Evolutionary conservation across 345 rosid species (phyloP), one percentile per base, ranked within the genome.

Genomic region (Dipteronia dyeriana): DNA sequence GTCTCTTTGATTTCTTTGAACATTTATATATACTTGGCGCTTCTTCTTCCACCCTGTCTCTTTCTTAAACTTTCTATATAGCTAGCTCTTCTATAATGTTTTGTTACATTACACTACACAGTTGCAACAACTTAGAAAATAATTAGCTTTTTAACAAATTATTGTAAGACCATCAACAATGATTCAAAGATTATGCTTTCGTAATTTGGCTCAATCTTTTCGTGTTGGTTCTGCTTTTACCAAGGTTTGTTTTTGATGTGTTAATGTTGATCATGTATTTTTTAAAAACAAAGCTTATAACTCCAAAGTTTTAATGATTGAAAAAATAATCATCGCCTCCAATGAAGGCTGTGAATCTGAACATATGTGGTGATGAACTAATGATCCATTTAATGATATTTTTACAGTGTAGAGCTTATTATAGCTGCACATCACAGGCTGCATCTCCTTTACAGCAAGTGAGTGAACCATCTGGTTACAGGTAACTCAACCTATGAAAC

Each of bases 351-450:
- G 6, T 12, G 8, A 7, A 23, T 20, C 3, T 19, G 9, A 67
- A 9, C 51, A 31, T 10, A 59, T 7, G 57, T 1, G 17, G 22
- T 20, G 9, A 3, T 19, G 49, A 41, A 6, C 38, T 6, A 3
- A 6, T 43, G 17, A 43, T 60, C 12, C 10, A 26, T 60, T 31
- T 60, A 6, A 16, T 19, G n/a, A 20, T 34, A 51, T 20, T 3
- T 63, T 62, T 76, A 5, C 73, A 86, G 90, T 25, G 79, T 34
- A 71, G 79, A 79, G 82, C 56, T 51, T 71, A 62, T 38, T 29
- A 49, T 20, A 13, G 72, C 13, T 81, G 72, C 81, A 74, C 85
- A n/a, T 80, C 87, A 49, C 80, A 71, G 64, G 85, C 89, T 29
- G 82, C 84, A 29, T 59, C 88, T 78, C 75, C 84, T 75, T 75